Evolutionary conservation across 495 filamentous ascomycete genomes (phyloP).

Genomic region (Podospora fimiseda): DNA sequence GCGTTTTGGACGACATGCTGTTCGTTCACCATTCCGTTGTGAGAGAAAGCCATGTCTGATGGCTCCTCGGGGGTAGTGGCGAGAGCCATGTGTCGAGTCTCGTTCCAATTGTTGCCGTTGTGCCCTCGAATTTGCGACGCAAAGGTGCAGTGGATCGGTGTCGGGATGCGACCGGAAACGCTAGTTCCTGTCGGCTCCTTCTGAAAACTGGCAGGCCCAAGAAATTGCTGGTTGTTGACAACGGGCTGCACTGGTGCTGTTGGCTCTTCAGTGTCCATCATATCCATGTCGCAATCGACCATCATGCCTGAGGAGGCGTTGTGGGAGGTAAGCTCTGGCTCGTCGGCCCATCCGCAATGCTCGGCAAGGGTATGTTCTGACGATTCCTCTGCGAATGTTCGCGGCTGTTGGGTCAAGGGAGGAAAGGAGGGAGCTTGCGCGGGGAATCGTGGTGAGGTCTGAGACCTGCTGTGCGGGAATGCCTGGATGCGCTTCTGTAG

Average conservation of each 20-base stretch:
- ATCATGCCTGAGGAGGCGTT: conserved; percentile 11
- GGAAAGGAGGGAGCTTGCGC: conserved; percentile 14
- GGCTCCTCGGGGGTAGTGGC: conserved; percentile 35
- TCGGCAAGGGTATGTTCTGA: conserved; percentile 24
- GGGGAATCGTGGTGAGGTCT: conserved; percentile 29
- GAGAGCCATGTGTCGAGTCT: conserved; percentile 21
- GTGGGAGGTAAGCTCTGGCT: conserved; percentile 18
- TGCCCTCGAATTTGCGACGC: conserved; percentile 40
- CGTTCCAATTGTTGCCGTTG: conserved; percentile 37
- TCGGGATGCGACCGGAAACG: conserved; percentile 42
- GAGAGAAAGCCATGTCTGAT: conserved; percentile 30
- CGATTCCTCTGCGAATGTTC: conserved; percentile 32
- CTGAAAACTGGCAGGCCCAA: conserved; percentile 27
- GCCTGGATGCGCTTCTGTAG: conserved; percentile 43
- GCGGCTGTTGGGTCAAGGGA: conserved; percentile 12
- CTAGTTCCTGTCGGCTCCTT: conserved; percentile 21
- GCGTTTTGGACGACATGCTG: no score
- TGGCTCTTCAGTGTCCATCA: conserved; percentile 35
- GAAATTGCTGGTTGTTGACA: conserved; percentile 13
- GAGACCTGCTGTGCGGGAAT: conserved; percentile 39
- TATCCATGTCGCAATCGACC: conserved; percentile 50
- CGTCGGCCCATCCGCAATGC: conserved; percentile 20
- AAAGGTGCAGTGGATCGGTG: conserved; percentile 48
- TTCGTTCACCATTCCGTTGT: conserved; percentile 27
- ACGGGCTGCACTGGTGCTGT: conserved; percentile 4